Evolutionary conservation across 371 early-diverging fungal genomes (phyloP), one percentile per base, ranked within the genome.

Genomic region (Coemansia sp.): DNA sequence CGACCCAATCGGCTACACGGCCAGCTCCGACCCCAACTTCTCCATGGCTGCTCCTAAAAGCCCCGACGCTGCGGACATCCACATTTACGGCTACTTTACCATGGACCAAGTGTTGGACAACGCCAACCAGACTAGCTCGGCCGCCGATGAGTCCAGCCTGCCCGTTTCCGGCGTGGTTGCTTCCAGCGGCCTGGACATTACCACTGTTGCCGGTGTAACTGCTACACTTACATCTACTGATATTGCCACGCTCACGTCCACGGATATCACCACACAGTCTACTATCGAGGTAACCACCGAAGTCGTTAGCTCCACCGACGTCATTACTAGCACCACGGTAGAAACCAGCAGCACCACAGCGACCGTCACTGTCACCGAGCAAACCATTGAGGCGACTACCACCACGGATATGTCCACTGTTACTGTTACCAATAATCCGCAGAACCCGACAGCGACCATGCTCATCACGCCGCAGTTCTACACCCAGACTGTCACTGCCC

Each of bases 361-460:
- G 3, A 53, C 68, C 5, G 34, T 32, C 9, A 57, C 46, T 7
- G 16, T 16, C 1, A 57, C 57, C 1, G 46, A 34, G 8, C 32
- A 46, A 3, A 24, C 16, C n/a, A 54, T 58, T 4, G 33, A 57
- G 3, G 37, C 43, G 0, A 18, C 32, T 1, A 58, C 47, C 12
- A 18, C 58, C 2, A 70, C 67, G 7, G 52, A 16, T 7, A 52
- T 36, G 32, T 16, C 58, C 3, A 70, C 67, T 10, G 52, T 36
- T 16, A 36, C 32, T 5, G 7, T 18, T 9, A 36, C 7, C 36
- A 52, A 18, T 36, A 18, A 52, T 9, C 52, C n/a, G 3, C 36
- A 12, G 36, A 52, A 52, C 36, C 52, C 52, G 2, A 52, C 52
- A 16, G 52, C 52, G 16, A 16, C 52, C 4, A 33, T 52, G 33